Base-by-base conservation (phyloP, 345 rosid species). In the Populus simonii region DNA sequence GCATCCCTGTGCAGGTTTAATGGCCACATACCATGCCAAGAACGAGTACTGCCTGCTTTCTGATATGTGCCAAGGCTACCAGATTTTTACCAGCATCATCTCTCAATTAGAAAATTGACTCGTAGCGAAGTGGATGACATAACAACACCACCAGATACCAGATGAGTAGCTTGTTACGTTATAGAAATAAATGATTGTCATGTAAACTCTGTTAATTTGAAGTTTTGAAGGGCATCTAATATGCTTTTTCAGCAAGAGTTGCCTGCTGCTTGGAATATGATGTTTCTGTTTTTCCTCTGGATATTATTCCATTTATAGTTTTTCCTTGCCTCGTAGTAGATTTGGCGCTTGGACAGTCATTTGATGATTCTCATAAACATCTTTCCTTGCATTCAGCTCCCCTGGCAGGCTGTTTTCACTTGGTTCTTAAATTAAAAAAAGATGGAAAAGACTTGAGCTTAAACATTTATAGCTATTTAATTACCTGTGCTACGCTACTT, bases 11-110 rank as follows among this genome's bases (percentile, higher is more conserved):
- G 86, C 91, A 95, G 99, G 99, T 84, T 87, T 96, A 77, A 96
- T 92, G 96, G 94, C 91, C 11, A 96, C 99, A 55, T 93, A 92
- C 81, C 97, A 93, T 81, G 99, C 98, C 68, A 88, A 92, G 90
- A 96, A 96, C 1, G 98, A 96, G 89, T 92, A 96, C 74, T 94
- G 99, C 71, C 94, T 92, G 78, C 88, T 93, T 55, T 74, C 94
- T 4, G 99, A 92, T 84, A 94, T 96, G 99, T 86, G 94, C 85
- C 90, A 93, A 85, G 99, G 99, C 66, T 94, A 84, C 83, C 80
- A 76, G n/a, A 90, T 93, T 66, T 92, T 96, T 70, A 84, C 79
- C 41, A 90, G 86, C 83, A 84, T 96, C 86, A 94, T 94, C 70
- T 71, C 95, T 61, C 96, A 90, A 68, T 84, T 92, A 76, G 98